These are phyloP conservation scores for Suillus brevipes DNA, from an alignment of 768 basidiomycete genomes.

Conservation along the genomic window DNA sequence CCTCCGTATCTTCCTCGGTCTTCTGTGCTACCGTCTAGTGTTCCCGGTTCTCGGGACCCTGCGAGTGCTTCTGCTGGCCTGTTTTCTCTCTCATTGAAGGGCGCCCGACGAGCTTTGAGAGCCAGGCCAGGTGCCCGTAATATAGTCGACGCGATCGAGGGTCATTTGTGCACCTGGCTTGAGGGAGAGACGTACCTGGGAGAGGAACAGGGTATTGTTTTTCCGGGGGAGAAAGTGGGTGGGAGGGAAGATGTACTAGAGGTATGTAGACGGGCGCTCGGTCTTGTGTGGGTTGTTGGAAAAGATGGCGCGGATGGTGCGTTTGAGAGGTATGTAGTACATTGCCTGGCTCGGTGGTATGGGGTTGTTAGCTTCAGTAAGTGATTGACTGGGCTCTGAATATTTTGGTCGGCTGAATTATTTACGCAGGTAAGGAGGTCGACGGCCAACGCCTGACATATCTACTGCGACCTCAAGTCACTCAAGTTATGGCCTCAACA, in stretches of 20 bases:
- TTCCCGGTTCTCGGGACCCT: slow-evolving; percentile 44
- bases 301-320: slow-evolving; percentile 47
- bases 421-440: slow-evolving; percentile 41
- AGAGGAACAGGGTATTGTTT: slow-evolving; percentile 43
- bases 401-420: neutral
- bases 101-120: slow-evolving; percentile 68
- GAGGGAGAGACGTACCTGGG: slow-evolving; percentile 54
- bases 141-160: slow-evolving; percentile 70
- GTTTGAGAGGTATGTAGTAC: slow-evolving; percentile 79
- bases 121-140: slow-evolving; percentile 49
- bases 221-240: slow-evolving; percentile 51
- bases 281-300: slow-evolving; percentile 69
- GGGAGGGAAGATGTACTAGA: slow-evolving; percentile 59
- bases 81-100: slow-evolving; percentile 75
- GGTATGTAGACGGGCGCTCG: slow-evolving; percentile 60
- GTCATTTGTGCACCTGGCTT: slow-evolving; percentile 65
- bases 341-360: slow-evolving; percentile 80
- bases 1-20: slow-evolving; percentile 69
- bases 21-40: slow-evolving; percentile 47
- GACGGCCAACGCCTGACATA: slow-evolving; percentile 68
- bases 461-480: slow-evolving; percentile 75
- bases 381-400: slow-evolving; percentile 24
- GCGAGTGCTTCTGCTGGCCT: slow-evolving; percentile 67
- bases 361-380: slow-evolving; percentile 80
- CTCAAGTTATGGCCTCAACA: slow-evolving; percentile 46